A percentile compares a stretch with the other conserved stretches of the same genome.
Conservation (phyloP, 2,329 filamentous ascomycete species). For the Aspergillus transmontanensis region DNA sequence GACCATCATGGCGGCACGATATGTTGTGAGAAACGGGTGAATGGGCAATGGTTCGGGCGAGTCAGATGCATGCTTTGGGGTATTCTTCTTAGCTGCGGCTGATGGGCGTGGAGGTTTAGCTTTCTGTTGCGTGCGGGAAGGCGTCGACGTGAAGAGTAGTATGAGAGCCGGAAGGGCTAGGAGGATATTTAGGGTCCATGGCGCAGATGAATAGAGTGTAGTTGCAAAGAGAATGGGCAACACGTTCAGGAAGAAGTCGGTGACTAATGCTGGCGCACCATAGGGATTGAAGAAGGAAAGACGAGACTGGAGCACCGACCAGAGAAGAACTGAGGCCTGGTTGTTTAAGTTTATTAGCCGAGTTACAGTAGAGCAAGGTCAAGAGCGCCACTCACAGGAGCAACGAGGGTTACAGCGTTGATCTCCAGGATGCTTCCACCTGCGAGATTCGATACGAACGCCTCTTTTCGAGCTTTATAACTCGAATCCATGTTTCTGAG, state of each 20-base stretch:
- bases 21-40: conserved; percentile 90
- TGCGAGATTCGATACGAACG: conserved; percentile 88
- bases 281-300: conserved; percentile 82
- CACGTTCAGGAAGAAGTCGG: conserved; percentile 89
- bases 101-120: conserved; percentile 36
- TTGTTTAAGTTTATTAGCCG: neutral
- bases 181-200: conserved; percentile 73
- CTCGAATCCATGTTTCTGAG: conserved; percentile 46
- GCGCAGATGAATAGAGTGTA: conserved; percentile 77
- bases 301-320: conserved; percentile 84
- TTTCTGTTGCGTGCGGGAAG: conserved; percentile 32
- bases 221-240: conserved; percentile 78
- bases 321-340: conserved; percentile 79
- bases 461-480: conserved; percentile 93
- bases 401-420: conserved; percentile 80
- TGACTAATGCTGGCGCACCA: conserved; percentile 64
- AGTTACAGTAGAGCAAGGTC: neutral
- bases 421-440: conserved; percentile 85
- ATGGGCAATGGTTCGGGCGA: conserved; percentile 64
- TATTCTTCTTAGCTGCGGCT: conserved; percentile 24
- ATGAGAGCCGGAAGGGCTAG: conserved; percentile 71
- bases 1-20: conserved; percentile 88
- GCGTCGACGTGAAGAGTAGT: conserved; percentile 53
- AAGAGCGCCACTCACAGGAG: conserved; percentile 64
- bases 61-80: conserved; percentile 20